These are phyloP conservation scores for Chaetothyriales sp. DNA, from an alignment of 2,329 filamentous ascomycete genomes.

Conservation along the genomic window DNA sequence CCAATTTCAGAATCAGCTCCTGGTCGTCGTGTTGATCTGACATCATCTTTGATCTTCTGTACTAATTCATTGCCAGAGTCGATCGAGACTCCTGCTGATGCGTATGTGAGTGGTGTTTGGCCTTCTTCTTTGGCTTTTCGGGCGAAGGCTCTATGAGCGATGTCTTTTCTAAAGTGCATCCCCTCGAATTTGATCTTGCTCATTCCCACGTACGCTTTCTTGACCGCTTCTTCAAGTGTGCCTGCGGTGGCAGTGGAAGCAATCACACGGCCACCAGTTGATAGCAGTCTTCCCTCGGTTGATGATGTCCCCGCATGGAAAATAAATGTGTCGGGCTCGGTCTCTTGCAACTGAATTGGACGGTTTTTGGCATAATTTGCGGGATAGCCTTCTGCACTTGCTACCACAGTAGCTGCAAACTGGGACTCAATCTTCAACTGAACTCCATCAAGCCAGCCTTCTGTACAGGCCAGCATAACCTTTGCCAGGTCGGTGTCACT, in stretches of 20 bases:
- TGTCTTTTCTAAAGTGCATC: constrained; percentile 88
- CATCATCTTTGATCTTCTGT: constrained; percentile 74
- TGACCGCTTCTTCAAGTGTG: constrained; percentile 66
- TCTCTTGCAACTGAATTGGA: constrained; percentile 41
- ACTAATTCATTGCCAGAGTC: constrained; percentile 89
- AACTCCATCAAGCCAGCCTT: constrained; percentile 56
- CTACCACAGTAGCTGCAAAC: constrained; percentile 83
- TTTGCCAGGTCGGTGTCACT: constrained; percentile 70
- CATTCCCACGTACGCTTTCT: constrained; percentile 74
- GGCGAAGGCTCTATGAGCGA: constrained; percentile 54
- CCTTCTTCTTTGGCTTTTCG: constrained; percentile 6
- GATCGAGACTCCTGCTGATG: constrained; percentile 82
- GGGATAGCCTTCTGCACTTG: constrained; percentile 83
- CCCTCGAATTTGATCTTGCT: constrained; percentile 65
- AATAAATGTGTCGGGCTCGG: constrained; percentile 48
- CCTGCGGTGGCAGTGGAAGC: constrained; percentile 68
- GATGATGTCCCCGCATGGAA: constrained; percentile 81
- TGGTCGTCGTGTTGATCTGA: constrained; percentile 67
- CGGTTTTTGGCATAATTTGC: constrained; percentile 70
- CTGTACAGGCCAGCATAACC: constrained; percentile 72
- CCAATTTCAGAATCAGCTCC: constrained; percentile 89
- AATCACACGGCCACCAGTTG: constrained; percentile 80
- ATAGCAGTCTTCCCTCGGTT: constrained; percentile 45
- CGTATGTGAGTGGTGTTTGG: constrained; percentile 56
- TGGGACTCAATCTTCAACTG: constrained; percentile 50